Conservation (phyloP, 1,139 yeast species). For the Entelexis paramagnoliae region DNA sequence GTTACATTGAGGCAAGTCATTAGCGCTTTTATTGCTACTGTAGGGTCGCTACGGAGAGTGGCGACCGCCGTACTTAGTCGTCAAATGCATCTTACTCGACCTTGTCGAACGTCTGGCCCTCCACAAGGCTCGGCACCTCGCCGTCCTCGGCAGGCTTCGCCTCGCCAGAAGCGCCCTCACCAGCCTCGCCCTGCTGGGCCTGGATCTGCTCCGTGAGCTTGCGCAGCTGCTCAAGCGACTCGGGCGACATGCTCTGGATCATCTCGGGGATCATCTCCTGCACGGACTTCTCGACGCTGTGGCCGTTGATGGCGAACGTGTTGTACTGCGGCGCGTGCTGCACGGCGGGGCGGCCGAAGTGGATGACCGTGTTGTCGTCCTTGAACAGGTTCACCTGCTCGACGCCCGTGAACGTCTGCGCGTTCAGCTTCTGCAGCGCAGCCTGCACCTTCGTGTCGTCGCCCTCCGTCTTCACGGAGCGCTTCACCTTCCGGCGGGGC, state of each 20-base stretch:
- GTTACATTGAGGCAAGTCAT: too few relatives aligned
- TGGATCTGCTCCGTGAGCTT: conserved; percentile 85
- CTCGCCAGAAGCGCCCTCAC: conserved; percentile 28
- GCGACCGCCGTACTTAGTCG: background rate
- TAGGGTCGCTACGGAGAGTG: background rate
- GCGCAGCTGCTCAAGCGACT: conserved; percentile 81
- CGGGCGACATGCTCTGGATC: conserved; percentile 94
- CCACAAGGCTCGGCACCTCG: conserved; percentile 84
- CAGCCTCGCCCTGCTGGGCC: conserved; percentile 39
- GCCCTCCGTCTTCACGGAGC: conserved; percentile 60
- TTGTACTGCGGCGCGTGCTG: conserved; percentile 87
- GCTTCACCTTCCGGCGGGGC: conserved; percentile 65
- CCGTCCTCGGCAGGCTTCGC: conserved; percentile 36
- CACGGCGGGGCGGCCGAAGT: conserved; percentile 80
- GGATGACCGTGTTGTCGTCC: conserved; percentile 92
- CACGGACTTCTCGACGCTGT: conserved; percentile 85
- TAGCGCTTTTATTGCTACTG: background rate
- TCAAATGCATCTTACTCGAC: conserved; percentile 28
- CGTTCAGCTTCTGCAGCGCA: conserved; percentile 80
- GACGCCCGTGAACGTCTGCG: conserved; percentile 77
- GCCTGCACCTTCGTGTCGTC: conserved; percentile 85
- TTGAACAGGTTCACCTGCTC: conserved; percentile 97
- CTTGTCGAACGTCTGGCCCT: conserved; percentile 88
- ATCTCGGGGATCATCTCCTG: conserved; percentile 92
- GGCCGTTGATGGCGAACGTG: conserved; percentile 92